Percentiles rank a stretch among this genome's conserved stretches.
These are phyloP conservation scores for Cladochytrium replicatum DNA, from an alignment of 192 early-diverging fungal species.

Conservation along the genomic window DNA sequence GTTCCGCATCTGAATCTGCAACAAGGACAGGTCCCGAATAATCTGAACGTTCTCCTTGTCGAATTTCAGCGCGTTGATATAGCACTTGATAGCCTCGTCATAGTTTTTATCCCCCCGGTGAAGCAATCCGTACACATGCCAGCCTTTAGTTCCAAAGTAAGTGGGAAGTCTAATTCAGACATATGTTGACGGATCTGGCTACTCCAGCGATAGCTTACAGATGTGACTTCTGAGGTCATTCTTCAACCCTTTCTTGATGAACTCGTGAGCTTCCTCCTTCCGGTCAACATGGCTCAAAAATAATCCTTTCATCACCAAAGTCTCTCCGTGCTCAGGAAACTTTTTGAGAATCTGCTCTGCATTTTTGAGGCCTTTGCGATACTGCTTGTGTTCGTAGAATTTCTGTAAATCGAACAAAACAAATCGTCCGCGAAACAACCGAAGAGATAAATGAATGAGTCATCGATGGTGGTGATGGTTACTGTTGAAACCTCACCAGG, in stretches of 20 bases:
- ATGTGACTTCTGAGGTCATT: slow-evolving; percentile 76
- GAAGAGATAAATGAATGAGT: too few relatives aligned
- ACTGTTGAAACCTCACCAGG: slow-evolving; percentile 38
- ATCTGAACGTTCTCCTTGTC: slow-evolving; percentile 90
- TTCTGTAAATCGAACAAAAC: slow-evolving; percentile 52
- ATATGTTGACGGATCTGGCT: too few relatives aligned
- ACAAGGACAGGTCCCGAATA: slow-evolving; percentile 73
- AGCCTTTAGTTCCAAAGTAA: slow-evolving; percentile 41
- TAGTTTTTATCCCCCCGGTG: slow-evolving; percentile 88
- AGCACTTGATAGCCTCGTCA: slow-evolving; percentile 85
- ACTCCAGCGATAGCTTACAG: slow-evolving; percentile 49
- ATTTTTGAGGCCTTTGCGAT: slow-evolving; percentile 87
- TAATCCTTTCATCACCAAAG: slow-evolving; percentile 88
- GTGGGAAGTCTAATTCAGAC: not conserved
- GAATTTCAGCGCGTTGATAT: slow-evolving; percentile 71
- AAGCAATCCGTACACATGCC: slow-evolving; percentile 94
- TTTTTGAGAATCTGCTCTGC: slow-evolving; percentile 90
- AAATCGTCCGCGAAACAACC: not conserved
- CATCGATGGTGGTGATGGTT: too few relatives aligned
- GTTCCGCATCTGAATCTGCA: slow-evolving; percentile 82
- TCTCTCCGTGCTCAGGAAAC: slow-evolving; percentile 90
- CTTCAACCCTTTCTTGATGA: slow-evolving; percentile 74
- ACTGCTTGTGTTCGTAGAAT: slow-evolving; percentile 89
- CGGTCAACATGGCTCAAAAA: slow-evolving; percentile 83
- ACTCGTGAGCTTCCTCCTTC: slow-evolving; percentile 82